Conservation (phyloP, 805 yeast genomes). For the Metschnikowia koreensis region DNA sequence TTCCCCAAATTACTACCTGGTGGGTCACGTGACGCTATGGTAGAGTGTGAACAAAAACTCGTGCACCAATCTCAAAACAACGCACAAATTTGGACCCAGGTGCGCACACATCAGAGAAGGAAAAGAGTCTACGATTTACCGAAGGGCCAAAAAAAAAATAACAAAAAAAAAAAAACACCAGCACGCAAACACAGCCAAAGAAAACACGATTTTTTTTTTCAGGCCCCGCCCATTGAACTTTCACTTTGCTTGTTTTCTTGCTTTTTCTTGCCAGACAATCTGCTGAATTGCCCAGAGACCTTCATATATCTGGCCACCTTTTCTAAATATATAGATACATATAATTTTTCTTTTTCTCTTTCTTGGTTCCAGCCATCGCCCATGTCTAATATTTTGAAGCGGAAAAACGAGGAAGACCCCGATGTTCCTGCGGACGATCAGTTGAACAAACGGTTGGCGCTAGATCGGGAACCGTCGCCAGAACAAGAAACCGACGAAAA, state of each 20-base stretch:
- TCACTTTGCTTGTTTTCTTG: not conserved
- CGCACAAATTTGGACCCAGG: not conserved
- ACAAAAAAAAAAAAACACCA: no score
- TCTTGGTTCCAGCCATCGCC: not conserved
- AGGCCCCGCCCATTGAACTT: not conserved
- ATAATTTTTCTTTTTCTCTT: not conserved
- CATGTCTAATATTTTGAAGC: conserved; percentile 47
- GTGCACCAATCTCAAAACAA: no score
- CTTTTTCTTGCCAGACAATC: not conserved
- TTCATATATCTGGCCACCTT: not conserved
- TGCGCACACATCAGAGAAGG: not conserved
- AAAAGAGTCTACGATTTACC: no score
- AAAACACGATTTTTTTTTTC: no score
- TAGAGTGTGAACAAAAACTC: no score
- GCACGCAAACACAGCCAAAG: no score
- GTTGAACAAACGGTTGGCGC: conserved; percentile 64
- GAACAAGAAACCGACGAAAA: not conserved
- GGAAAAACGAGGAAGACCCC: conserved; percentile 64
- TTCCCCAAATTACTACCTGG: no score
- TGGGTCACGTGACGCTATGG: no score
- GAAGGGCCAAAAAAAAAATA: no score
- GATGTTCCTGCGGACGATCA: conserved; percentile 42
- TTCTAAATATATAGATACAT: not conserved
- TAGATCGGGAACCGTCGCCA: conserved; percentile 57
- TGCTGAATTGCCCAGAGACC: no score